Conservation (phyloP, 805 yeast genomes). For the Cyberlindnera subsufficiens region DNA sequence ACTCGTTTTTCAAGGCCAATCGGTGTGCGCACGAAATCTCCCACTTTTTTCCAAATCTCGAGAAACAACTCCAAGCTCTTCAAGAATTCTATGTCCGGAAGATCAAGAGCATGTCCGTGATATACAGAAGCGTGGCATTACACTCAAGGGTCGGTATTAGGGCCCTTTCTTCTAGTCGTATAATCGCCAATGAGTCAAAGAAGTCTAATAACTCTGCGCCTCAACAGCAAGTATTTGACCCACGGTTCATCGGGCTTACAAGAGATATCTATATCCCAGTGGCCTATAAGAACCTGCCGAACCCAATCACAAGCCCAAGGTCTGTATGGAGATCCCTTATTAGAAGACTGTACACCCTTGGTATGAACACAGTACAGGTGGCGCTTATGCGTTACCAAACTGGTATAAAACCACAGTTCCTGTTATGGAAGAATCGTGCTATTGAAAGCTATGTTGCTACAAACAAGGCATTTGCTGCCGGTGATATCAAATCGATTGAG, state of each 20-base stretch:
- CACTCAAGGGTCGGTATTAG: too few relatives aligned
- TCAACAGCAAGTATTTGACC: conserved; percentile 28
- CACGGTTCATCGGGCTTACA: conserved; percentile 35
- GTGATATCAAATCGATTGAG: conserved; percentile 41
- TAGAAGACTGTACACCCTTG: conserved; percentile 57
- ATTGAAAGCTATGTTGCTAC: conserved; percentile 70
- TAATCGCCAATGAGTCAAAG: conserved; percentile 3
- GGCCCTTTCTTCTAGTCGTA: conserved; percentile 2
- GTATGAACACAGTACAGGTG: conserved; percentile 62
- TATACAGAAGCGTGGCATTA: too few relatives aligned
- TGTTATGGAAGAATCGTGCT: conserved; percentile 82
- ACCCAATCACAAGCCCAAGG: conserved; percentile 34
- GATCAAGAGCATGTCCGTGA: too few relatives aligned
- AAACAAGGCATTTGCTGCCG: conserved; percentile 74
- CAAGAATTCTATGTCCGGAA: too few relatives aligned
- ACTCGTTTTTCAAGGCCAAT: too few relatives aligned
- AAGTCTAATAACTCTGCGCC: conserved; percentile 9
- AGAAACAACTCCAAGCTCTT: too few relatives aligned
- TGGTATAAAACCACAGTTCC: conserved; percentile 57
- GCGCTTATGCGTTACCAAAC: conserved; percentile 68
- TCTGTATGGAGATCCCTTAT: conserved; percentile 39
- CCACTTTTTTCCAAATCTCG: too few relatives aligned
- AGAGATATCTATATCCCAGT: conserved; percentile 48
- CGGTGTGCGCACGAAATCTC: too few relatives aligned
- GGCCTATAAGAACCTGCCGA: conserved; percentile 39